Percentiles rank a stretch among this genome's conserved stretches.
These are phyloP conservation scores for Coemansia sp. DNA, from an alignment of 192 early-diverging fungal genomes.

Conservation along the genomic window DNA sequence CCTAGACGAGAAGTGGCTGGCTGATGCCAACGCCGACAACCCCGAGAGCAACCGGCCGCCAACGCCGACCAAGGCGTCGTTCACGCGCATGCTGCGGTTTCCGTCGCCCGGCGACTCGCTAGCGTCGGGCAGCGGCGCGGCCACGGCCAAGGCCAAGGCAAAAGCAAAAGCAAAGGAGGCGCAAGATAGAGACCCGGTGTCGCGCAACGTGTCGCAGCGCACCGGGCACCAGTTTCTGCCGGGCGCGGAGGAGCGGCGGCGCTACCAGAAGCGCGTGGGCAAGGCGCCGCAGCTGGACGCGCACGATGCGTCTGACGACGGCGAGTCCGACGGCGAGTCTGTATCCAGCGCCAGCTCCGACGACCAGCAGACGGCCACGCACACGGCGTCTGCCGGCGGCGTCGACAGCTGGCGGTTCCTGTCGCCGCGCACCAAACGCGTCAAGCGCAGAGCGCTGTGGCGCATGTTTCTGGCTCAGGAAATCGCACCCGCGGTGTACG, in stretches of 20 bases:
- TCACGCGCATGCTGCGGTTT: conserved; percentile 45
- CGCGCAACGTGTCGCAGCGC: conserved; percentile 49
- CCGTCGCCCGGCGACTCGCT: conserved; percentile 10
- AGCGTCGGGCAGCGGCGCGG: background rate
- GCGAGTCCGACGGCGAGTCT: conserved; percentile 6
- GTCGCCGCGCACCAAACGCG: conserved; percentile 42
- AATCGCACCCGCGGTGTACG: conserved; percentile 33
- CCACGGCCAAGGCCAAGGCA: conserved; percentile 28
- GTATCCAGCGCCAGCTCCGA: background rate
- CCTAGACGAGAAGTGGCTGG: conserved; percentile 48
- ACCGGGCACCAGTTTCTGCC: conserved; percentile 45
- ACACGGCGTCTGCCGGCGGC: conserved; percentile 18
- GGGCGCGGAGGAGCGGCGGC: conserved; percentile 46
- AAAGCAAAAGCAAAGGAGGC: conserved; percentile 17
- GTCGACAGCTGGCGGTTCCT: conserved; percentile 53
- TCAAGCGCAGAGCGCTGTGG: conserved; percentile 53
- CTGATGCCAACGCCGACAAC: conserved; percentile 54
- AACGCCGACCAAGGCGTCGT: conserved; percentile 47
- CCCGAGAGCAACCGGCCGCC: conserved; percentile 54
- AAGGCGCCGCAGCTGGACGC: conserved; percentile 51
- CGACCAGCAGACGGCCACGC: conserved; percentile 5
- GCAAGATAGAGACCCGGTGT: conserved; percentile 33
- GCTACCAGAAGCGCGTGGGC: conserved; percentile 46
- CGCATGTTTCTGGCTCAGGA: conserved; percentile 56
- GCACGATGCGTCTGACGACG: conserved; percentile 11